Conservation (phyloP, 2,329 filamentous ascomycete species). For the Colletotrichum plurivorum region DNA sequence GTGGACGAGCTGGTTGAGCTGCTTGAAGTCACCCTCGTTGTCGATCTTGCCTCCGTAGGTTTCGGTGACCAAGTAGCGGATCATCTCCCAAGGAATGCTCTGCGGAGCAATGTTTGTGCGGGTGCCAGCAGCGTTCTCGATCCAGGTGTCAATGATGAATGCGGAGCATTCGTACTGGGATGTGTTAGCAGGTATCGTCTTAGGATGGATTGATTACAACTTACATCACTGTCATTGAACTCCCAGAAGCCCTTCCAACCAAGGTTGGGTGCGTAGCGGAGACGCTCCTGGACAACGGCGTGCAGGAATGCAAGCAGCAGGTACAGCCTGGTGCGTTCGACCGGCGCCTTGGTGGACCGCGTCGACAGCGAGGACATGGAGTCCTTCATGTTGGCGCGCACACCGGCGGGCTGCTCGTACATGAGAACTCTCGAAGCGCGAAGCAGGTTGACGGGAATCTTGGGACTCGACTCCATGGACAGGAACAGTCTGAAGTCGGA, state of each 20-base stretch:
- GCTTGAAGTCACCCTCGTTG: slow-evolving; percentile 85
- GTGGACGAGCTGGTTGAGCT: slow-evolving; percentile 80
- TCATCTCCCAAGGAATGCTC: slow-evolving; percentile 97
- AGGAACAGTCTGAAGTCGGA: slow-evolving; percentile 94
- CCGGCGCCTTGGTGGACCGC: slow-evolving; percentile 83
- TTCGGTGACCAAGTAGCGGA: slow-evolving; percentile 89
- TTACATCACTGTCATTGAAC: slow-evolving; percentile 98
- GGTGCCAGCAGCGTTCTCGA: slow-evolving; percentile 84
- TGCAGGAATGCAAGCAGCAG: slow-evolving; percentile 94
- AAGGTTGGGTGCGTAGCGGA: slow-evolving; percentile 92
- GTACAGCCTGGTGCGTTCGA: slow-evolving; percentile 92
- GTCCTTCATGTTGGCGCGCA: slow-evolving; percentile 98
- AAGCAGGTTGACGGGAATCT: slow-evolving; percentile 96
- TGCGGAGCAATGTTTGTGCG: slow-evolving; percentile 93
- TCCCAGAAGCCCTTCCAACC: slow-evolving; percentile 99
- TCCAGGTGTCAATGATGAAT: slow-evolving; percentile 95
- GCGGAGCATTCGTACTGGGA: slow-evolving; percentile 93
- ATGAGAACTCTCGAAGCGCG: slow-evolving; percentile 94
- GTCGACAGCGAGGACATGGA: slow-evolving; percentile 87
- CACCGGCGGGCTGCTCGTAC: slow-evolving; percentile 97
- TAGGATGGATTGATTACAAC: slow-evolving; percentile 53
- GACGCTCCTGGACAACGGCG: slow-evolving; percentile 93
- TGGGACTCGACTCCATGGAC: slow-evolving; percentile 97
- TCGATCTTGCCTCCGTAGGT: slow-evolving; percentile 99
- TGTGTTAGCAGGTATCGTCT: slow-evolving; percentile 23